phyloP scores from a whole-genome alignment of 192 early-diverging fungal genomes.

The Rhizophagus sp. region DNA sequence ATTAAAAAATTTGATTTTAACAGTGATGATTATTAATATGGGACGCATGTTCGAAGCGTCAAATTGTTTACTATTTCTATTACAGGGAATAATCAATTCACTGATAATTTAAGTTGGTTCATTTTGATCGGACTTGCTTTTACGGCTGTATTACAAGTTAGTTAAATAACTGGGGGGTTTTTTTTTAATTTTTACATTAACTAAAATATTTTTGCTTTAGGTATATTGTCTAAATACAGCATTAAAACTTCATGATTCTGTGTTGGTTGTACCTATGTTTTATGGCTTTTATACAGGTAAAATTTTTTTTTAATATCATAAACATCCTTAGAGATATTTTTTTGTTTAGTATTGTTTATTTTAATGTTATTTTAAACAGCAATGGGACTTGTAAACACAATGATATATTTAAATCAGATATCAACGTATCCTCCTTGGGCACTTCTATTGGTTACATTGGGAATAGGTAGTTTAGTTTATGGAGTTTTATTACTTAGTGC shows the following conservation, averaged over 20 bases:
- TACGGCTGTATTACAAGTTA: slow-evolving; percentile 56
- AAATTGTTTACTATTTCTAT: slow-evolving; percentile 45
- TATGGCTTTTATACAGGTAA: slow-evolving; percentile 52
- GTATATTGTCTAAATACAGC: slow-evolving; percentile 62
- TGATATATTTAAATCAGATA: slow-evolving; percentile 59
- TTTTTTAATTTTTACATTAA: background rate
- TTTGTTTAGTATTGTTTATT: background rate
- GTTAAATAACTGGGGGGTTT: background rate
- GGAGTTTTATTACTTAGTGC: slow-evolving; percentile 54
- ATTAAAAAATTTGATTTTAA: background rate
- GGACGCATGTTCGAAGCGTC: slow-evolving; percentile 24
- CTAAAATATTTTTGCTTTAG: slow-evolving; percentile 36
- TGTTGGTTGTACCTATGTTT: slow-evolving; percentile 61
- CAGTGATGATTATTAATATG: background rate
- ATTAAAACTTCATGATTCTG: slow-evolving; percentile 56
- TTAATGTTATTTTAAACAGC: slow-evolving; percentile 31
- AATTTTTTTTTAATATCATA: no score
- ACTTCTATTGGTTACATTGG: slow-evolving; percentile 48
- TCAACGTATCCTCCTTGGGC: slow-evolving; percentile 51
- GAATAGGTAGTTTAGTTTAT: slow-evolving; percentile 54
- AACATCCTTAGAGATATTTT: background rate
- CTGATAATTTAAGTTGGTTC: slow-evolving; percentile 53
- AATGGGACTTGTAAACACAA: slow-evolving; percentile 59
- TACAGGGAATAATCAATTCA: slow-evolving; percentile 50
- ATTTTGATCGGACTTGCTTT: slow-evolving; percentile 51